phyloP scores from a whole-genome alignment of 768 basidiomycete species.

The Sporobolomyces roseus region DNA sequence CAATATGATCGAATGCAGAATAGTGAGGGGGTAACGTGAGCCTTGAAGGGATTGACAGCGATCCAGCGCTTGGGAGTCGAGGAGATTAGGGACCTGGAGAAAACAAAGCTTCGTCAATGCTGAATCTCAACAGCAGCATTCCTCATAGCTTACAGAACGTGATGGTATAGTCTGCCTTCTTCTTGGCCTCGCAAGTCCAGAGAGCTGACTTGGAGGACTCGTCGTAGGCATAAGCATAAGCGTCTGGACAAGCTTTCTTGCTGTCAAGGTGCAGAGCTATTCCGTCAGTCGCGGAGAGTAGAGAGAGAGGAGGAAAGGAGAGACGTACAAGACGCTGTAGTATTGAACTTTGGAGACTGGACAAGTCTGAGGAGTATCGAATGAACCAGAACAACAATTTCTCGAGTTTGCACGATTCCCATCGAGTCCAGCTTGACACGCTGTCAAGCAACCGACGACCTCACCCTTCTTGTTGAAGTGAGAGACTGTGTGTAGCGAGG shows the following conservation, averaged over 20 bases:
- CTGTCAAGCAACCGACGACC: constrained; percentile 43
- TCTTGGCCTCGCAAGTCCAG: constrained; percentile 54
- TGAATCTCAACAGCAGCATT: too few species aligned
- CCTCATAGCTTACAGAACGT: constrained; percentile 34
- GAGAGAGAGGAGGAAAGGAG: background rate
- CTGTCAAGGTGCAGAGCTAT: background rate
- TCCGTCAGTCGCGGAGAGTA: too few species aligned
- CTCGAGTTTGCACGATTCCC: constrained; percentile 34
- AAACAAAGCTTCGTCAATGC: too few species aligned
- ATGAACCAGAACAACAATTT: constrained; percentile 41
- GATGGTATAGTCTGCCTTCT: constrained; percentile 49
- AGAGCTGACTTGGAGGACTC: constrained; percentile 57
- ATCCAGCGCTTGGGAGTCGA: too few species aligned
- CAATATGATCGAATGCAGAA: too few species aligned
- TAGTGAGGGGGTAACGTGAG: too few species aligned
- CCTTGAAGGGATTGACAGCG: too few species aligned
- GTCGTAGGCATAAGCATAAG: constrained; percentile 59
- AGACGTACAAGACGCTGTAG: constrained; percentile 34
- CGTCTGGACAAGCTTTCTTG: constrained; percentile 42
- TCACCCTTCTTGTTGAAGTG: constrained; percentile 28
- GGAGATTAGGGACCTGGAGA: too few species aligned
- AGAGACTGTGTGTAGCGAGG: background rate
- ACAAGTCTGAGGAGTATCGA: constrained; percentile 42
- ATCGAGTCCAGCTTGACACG: constrained; percentile 40
- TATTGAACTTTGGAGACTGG: constrained; percentile 30